phyloP scores from a whole-genome alignment of 2,329 filamentous ascomycete genomes.

The Colletotrichum horii region DNA sequence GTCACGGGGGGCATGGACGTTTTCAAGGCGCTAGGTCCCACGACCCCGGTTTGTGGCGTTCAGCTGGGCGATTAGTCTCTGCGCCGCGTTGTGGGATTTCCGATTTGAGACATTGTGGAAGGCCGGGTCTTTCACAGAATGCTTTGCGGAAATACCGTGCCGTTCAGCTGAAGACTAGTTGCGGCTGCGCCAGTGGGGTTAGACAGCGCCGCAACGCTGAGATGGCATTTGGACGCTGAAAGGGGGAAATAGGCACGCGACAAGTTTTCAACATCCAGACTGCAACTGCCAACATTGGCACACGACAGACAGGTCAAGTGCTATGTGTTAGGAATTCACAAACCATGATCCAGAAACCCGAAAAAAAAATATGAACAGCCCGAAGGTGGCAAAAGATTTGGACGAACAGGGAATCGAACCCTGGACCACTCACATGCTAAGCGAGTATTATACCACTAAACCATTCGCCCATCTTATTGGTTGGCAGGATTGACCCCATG shows the following conservation, averaged over 20 bases:
- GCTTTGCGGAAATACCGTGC: neutral
- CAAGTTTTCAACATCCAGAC: neutral
- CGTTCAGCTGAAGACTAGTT: neutral
- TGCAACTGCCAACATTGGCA: neutral
- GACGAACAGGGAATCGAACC: neutral
- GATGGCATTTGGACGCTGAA: neutral
- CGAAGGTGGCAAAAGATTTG: neutral
- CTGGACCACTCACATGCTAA: neutral
- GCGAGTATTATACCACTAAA: slow-evolving; percentile 6
- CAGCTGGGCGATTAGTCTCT: neutral
- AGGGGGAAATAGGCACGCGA: neutral
- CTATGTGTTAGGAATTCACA: neutral
- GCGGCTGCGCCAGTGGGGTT: neutral
- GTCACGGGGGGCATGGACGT: neutral
- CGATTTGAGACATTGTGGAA: neutral
- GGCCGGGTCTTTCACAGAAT: neutral
- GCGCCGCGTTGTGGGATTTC: neutral
- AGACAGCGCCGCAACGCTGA: neutral
- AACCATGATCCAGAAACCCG: neutral
- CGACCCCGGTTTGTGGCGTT: neutral
- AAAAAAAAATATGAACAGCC: rapidly evolving
- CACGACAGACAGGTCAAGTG: neutral
- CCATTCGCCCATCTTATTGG: neutral
- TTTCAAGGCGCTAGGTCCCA: neutral
- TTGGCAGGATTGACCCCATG: rapidly evolving